Conservation (phyloP, 2,329 filamentous ascomycete species). For the Sphaerostilbella broomeana region DNA sequence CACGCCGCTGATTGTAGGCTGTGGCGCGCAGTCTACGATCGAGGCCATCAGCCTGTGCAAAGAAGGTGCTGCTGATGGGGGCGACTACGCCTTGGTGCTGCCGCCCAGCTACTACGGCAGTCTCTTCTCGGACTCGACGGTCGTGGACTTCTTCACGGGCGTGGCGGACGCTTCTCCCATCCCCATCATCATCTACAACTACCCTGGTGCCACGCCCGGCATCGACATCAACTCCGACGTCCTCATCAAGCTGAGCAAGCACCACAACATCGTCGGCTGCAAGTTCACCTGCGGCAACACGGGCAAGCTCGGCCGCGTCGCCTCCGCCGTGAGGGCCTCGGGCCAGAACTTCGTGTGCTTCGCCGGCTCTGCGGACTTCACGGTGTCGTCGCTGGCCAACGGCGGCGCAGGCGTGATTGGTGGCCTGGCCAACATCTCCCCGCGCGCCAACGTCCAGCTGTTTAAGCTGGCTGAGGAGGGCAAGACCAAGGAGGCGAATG, state of each 20-base stretch:
- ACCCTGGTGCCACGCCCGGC: slow-evolving; percentile 56
- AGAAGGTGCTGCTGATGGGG: slow-evolving; percentile 62
- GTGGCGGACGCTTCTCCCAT: slow-evolving; percentile 59
- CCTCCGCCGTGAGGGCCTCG: slow-evolving; percentile 39
- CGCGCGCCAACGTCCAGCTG: slow-evolving; percentile 56
- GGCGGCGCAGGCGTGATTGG: slow-evolving; percentile 67
- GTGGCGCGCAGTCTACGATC: slow-evolving; percentile 64
- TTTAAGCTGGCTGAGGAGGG: slow-evolving; percentile 55
- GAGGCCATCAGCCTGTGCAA: slow-evolving; percentile 64
- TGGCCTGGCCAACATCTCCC: slow-evolving; percentile 65
- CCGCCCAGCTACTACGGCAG: slow-evolving; percentile 70
- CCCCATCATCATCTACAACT: slow-evolving; percentile 65
- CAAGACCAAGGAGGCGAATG: slow-evolving; percentile 51
- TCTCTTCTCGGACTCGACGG: slow-evolving; percentile 53
- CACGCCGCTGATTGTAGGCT: slow-evolving; percentile 70
- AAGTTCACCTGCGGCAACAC: slow-evolving; percentile 67
- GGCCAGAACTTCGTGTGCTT: slow-evolving; percentile 60
- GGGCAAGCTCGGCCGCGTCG: slow-evolving; percentile 60
- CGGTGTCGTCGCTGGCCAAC: slow-evolving; percentile 59
- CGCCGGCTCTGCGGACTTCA: slow-evolving; percentile 67
- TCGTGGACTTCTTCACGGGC: slow-evolving; percentile 59
- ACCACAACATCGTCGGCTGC: slow-evolving; percentile 61
- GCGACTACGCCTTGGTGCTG: slow-evolving; percentile 68
- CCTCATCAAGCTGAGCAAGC: slow-evolving; percentile 51
- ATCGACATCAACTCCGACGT: slow-evolving; percentile 58